These are phyloP conservation scores for Teratosphaeria viscida DNA, from an alignment of 2,329 filamentous ascomycete species.

Conservation along the genomic window DNA sequence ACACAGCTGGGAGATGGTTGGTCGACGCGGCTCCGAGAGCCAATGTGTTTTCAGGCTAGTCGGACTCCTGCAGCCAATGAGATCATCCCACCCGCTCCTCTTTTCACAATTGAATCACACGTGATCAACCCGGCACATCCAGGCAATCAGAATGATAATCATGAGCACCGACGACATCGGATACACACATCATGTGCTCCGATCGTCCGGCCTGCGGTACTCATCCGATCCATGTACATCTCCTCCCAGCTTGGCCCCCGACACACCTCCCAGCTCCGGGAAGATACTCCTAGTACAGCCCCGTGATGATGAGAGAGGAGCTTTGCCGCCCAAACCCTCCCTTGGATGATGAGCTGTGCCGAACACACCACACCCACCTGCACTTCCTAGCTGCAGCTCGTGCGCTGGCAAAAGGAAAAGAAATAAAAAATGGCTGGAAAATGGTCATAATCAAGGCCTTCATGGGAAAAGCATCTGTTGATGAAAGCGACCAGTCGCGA, in stretches of 20 bases:
- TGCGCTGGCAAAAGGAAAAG: conserved; percentile 3
- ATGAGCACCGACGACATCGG: no score
- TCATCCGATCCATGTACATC: no score
- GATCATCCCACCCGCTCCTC: neutral
- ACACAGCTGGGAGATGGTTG: neutral
- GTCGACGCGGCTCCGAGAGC: neutral
- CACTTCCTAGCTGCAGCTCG: conserved; percentile 2
- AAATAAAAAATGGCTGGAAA: neutral
- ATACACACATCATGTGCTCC: neutral
- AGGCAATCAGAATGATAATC: no score
- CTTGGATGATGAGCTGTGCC: neutral
- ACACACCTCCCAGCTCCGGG: no score
- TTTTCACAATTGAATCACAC: neutral
- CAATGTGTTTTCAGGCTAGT: neutral
- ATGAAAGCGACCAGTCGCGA: conserved; percentile 5
- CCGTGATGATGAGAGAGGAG: neutral
- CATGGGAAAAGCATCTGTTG: neutral
- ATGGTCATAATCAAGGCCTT: no score
- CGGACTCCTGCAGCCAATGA: neutral
- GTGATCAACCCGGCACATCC: no score
- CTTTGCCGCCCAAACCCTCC: neutral
- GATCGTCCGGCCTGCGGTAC: neutral
- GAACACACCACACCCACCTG: neutral
- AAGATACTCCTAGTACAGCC: neutral
- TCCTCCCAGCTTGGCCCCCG: no score